Evolutionary conservation across 805 yeast genomes (phyloP).

Genomic region (Saccharomycopsis fibuligera): DNA sequence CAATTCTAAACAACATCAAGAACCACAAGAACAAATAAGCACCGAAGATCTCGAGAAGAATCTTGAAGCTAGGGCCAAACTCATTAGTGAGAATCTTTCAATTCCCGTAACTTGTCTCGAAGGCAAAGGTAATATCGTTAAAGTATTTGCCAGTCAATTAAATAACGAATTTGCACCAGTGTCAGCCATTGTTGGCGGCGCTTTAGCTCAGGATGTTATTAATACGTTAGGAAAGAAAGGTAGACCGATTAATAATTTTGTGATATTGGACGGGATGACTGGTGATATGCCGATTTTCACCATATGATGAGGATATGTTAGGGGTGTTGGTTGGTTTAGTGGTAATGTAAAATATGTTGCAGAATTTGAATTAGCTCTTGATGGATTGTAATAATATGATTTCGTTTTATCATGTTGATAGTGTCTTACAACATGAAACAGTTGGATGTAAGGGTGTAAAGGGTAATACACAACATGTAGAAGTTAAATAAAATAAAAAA

Average conservation of each 20-base stretch:
- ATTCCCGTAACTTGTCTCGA: constrained; percentile 41
- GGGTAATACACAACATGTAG: too few relatives aligned
- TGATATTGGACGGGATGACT: constrained; percentile 65
- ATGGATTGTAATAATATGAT: too few relatives aligned
- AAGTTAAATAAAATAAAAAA: too few relatives aligned
- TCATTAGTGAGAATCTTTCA: constrained; percentile 34
- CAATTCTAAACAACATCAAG: too few relatives aligned
- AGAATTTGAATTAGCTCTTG: too few relatives aligned
- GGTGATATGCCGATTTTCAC: constrained; percentile 64
- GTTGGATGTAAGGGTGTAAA: too few relatives aligned
- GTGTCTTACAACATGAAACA: too few relatives aligned
- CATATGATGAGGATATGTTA: constrained; percentile 4
- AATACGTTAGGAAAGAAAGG: constrained; percentile 72
- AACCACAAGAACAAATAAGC: too few relatives aligned
- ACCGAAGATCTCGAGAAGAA: constrained; percentile 23
- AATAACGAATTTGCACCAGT: constrained; percentile 71
- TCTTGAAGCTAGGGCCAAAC: constrained; percentile 26
- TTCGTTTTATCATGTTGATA: too few relatives aligned
- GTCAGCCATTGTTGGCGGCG: constrained; percentile 85
- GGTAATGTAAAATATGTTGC: too few relatives aligned
- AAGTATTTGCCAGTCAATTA: constrained; percentile 39
- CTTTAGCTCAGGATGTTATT: constrained; percentile 83
- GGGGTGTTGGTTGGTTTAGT: too few relatives aligned
- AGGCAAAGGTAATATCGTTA: constrained; percentile 34
- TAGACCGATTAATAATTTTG: constrained; percentile 74